These are phyloP conservation scores for Kwoniella shandongensis DNA, from an alignment of 768 basidiomycete genomes.

Conservation along the genomic window DNA sequence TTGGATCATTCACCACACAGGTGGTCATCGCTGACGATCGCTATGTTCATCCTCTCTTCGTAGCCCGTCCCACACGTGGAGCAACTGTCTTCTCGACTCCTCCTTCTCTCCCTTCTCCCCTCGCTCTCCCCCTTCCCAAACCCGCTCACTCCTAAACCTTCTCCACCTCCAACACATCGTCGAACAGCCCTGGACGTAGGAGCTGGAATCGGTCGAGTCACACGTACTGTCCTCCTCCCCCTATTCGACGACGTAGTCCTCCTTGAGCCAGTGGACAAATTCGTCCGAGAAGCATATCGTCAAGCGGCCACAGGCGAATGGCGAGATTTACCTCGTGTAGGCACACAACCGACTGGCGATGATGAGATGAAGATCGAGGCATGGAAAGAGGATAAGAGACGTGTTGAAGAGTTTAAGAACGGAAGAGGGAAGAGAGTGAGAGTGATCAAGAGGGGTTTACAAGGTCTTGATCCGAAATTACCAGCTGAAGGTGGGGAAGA, in stretches of 20 bases:
- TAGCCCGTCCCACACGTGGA: slow-evolving; percentile 88
- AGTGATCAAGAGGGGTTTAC: slow-evolving; percentile 75
- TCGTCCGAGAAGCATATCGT: slow-evolving; percentile 64
- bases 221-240: slow-evolving; percentile 80
- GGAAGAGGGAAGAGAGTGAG: slow-evolving; percentile 46
- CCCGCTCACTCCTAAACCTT: slow-evolving; percentile 60
- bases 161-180: slow-evolving; percentile 52
- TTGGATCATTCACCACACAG: no score
- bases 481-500: slow-evolving; percentile 55
- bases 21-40: no score
- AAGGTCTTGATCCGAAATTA: slow-evolving; percentile 71
- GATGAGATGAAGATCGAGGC: slow-evolving; percentile 9
- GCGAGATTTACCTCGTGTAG: slow-evolving; percentile 29
- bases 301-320: slow-evolving; percentile 33
- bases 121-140: slow-evolving; percentile 75
- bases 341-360: not conserved
- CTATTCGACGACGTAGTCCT: slow-evolving; percentile 83
- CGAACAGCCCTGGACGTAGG: slow-evolving; percentile 84
- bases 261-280: slow-evolving; percentile 79
- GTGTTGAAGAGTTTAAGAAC: slow-evolving; percentile 53
- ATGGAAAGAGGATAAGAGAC: slow-evolving; percentile 24
- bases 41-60: not conserved
- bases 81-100: slow-evolving; percentile 81
- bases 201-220: slow-evolving; percentile 91
- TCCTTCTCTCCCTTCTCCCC: slow-evolving; percentile 78